Conservation (phyloP, 2,329 filamentous ascomycete genomes). For the Phyllosticta citriasiana region DNA sequence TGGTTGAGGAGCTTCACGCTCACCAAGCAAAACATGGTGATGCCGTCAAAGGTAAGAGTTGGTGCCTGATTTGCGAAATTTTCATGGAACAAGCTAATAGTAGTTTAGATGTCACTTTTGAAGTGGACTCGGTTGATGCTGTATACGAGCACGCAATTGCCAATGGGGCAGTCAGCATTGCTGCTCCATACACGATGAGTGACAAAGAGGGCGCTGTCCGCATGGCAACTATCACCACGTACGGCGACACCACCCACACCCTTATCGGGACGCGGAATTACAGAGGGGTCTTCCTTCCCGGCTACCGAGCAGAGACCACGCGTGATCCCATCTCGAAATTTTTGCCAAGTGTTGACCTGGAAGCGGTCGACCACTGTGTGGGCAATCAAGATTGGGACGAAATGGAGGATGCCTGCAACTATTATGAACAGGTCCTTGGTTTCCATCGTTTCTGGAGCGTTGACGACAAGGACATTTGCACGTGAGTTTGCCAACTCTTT, state of each 20-base stretch:
- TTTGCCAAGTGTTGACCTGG: conserved; percentile 57
- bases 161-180: conserved; percentile 52
- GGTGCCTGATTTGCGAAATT: neutral
- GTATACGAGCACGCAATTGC: conserved; percentile 67
- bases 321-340: conserved; percentile 36
- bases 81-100: neutral
- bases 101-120: conserved; percentile 68
- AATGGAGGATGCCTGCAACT: conserved; percentile 58
- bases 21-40: conserved; percentile 86
- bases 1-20: conserved; percentile 65
- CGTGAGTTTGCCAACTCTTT: conserved; percentile 23
- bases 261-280: conserved; percentile 67
- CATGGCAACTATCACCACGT: conserved; percentile 76
- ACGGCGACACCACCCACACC: conserved; percentile 92
- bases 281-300: conserved; percentile 69
- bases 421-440: conserved; percentile 78
- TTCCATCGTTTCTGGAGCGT: conserved; percentile 98
- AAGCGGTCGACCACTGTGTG: conserved; percentile 88
- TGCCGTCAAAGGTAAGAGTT: conserved; percentile 57
- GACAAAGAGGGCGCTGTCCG: conserved; percentile 59
- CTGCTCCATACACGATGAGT: conserved; percentile 43
- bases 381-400: conserved; percentile 94
- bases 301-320: conserved; percentile 52
- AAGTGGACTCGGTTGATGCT: conserved; percentile 78
- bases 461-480: conserved; percentile 86